Evolutionary conservation across 164 flowering plant genomes (phyloP).

Genomic region (Stephania cephalantha): DNA sequence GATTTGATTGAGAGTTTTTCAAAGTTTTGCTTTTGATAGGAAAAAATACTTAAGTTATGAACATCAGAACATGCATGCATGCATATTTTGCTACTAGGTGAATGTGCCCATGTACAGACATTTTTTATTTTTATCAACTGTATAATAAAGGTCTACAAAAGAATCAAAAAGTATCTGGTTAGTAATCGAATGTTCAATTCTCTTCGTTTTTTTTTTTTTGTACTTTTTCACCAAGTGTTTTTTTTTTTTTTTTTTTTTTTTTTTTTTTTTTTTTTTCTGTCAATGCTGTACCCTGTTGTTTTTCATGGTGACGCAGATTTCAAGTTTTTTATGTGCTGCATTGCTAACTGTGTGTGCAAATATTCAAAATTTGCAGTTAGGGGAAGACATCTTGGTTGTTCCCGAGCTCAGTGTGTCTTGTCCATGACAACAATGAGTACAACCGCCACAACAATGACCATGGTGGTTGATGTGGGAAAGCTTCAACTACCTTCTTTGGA

Average conservation of each 20-base stretch:
- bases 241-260: too few species aligned
- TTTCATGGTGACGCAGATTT: constrained; percentile 3
- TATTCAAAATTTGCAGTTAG: constrained; percentile 35
- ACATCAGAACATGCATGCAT: too few species aligned
- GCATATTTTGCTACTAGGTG: too few species aligned
- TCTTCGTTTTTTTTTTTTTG: neutral
- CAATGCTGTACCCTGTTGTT: neutral
- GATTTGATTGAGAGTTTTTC: neutral
- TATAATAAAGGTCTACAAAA: neutral
- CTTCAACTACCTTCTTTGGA: constrained; percentile 51
- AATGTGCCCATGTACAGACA: too few species aligned
- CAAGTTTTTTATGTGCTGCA: neutral
- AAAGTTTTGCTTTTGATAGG: too few species aligned
- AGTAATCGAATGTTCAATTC: neutral
- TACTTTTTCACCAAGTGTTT: neutral
- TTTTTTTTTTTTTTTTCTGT: neutral
- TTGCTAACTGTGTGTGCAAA: too few species aligned
- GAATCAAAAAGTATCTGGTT: neutral
- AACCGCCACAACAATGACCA: constrained; percentile 31
- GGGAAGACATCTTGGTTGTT: constrained; percentile 31
- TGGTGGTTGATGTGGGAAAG: constrained; percentile 56
- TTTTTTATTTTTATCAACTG: too few species aligned
- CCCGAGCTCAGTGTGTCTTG: constrained; percentile 49
- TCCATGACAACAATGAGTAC: constrained; percentile 36
- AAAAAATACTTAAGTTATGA: too few species aligned